Base-by-base conservation (phyloP, 306 rosid genomes). In the Ziziphus jujuba region DNA sequence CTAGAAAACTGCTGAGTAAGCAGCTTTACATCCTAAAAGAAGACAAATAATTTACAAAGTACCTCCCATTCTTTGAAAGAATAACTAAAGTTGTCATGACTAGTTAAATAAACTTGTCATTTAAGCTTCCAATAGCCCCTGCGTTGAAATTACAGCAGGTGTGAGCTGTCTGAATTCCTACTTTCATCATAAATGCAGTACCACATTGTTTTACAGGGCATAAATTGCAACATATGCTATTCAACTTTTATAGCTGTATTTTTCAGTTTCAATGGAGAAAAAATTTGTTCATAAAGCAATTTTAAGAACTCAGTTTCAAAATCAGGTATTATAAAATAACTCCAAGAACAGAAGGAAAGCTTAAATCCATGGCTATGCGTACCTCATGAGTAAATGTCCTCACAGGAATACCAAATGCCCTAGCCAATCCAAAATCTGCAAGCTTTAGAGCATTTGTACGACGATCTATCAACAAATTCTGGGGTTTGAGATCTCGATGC, bases 391-490 rank as follows among this genome's bases (percentile, higher is more conserved):
- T 93, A 73, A 93, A 93, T 70, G 97, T 90, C 77, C 97, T 90
- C 80, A 90, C 97, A 75, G 99, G 99, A 80, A 93, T 90, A 72
- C 99, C 97, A 85, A 93, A 93, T 56, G 97, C 99, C 82, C 99
- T 82, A 68, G 99, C 99, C 80, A 93, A 84, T 82, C 99, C 99
- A 74, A 93, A 93, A 76, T 93, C 99, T 58, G 99, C 98, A 81
- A 92, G 98, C 89, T 93, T 93, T 63, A 93, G 85, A 15, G 95
- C 85, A 79, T 93, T 93, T 70, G 92, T 87, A 61, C 90, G 81
- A 33, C 96, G 96, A 74, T 93, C 99, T 69, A 93, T 88, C 91
- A 93, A 84, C 79, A 93, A 77, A 82, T 93, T 93, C 79, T 93
- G 97, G 38, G 99, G 99, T 80, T 93, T 93, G 73, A 93, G 86